Evolutionary conservation across 169 alveolate genomes (phyloP), one percentile per base, ranked within the genome.

Genomic region (Plasmodium billcollinsi): DNA sequence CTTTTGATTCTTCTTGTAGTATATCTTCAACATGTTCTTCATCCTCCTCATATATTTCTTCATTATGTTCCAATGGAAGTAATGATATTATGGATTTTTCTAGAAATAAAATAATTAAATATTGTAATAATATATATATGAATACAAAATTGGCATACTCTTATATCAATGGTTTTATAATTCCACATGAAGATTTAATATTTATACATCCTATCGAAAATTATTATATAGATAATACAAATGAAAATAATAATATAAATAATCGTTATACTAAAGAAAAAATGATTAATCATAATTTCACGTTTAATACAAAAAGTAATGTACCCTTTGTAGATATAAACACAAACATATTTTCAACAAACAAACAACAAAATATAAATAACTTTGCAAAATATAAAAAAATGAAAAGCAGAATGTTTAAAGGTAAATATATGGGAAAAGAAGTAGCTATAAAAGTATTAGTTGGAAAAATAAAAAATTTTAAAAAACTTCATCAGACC

Each of bases 391-490:
- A 69, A 56, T 61, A 47, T 14, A 52, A 12, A 56, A 69, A 24
- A 69, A n/a, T 83, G 20, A n/a, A 47, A 3, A 83, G 91, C 20
- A 67, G 88, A 72, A 72, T 78, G 18, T 88, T 76, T 66, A 61
- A 26, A 45, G 93, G 93, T 2, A 88, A 74, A 63, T 88, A 83
- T 67, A 52, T 88, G 58, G 93, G 93, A 5, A 88, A 73, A 50
- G 88, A 88, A 29, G 93, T 88, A 65, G 93, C 93, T n/a, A 88
- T 88, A 29, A 88, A 83, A 52, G 74, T 88, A 47, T 59, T 88
- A 63, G 90, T 88, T 39, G 89, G 89, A 8, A 76, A 73, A 21
- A 62, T 83, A 67, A 83, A 67, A 83, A 66, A 83, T 54, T 83
- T 69, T 83, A 26, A 24, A 39, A 21, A 83, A 67, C 59, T 83